A percentile compares a stretch with the other conserved stretches of the same genome.
These are phyloP conservation scores for Apiosordaria backusii DNA, from an alignment of 495 filamentous ascomycete species.

Conservation along the genomic window DNA sequence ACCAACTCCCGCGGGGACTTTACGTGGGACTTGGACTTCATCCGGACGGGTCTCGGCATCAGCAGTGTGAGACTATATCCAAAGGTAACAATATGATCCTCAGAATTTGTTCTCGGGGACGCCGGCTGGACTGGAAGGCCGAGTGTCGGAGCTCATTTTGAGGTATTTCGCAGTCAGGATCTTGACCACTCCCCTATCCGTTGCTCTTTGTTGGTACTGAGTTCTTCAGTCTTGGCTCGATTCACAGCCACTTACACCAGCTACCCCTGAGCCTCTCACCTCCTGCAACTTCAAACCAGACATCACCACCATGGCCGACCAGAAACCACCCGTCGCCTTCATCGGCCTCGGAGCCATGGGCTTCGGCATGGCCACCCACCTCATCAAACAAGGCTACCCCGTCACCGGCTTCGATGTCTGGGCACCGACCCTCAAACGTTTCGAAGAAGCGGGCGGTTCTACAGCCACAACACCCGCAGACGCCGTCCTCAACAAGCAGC, in stretches of 20 bases:
- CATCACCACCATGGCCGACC: slow-evolving; percentile 28
- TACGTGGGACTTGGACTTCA: slow-evolving; percentile 22
- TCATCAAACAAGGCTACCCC: slow-evolving; percentile 62
- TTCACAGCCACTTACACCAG: slow-evolving; percentile 5
- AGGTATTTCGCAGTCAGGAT: not conserved
- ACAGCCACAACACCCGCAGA: slow-evolving; percentile 60
- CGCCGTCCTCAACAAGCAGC: slow-evolving; percentile 56
- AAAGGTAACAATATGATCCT: not conserved
- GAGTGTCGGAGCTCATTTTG: not conserved
- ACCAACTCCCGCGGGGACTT: slow-evolving; percentile 6
- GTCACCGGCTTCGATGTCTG: slow-evolving; percentile 78
- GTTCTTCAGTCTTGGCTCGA: not conserved
- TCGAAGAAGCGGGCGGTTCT: slow-evolving; percentile 62
- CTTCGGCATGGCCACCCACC: slow-evolving; percentile 78
- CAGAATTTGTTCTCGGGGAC: not conserved
- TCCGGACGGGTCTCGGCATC: slow-evolving; percentile 22
- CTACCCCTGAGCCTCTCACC: not conserved
- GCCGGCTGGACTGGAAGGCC: not conserved
- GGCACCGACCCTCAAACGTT: slow-evolving; percentile 65
- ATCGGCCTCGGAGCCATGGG: slow-evolving; percentile 88
- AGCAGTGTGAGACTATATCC: not conserved
- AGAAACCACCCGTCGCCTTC: slow-evolving; percentile 62
- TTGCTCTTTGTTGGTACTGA: not conserved
- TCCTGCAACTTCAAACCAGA: not conserved
- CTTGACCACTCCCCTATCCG: not conserved